Evolutionary conservation across 1,284 basidiomycete species (phyloP), one percentile per base, ranked within the genome.

Genomic region (Malassezia psittaci): DNA sequence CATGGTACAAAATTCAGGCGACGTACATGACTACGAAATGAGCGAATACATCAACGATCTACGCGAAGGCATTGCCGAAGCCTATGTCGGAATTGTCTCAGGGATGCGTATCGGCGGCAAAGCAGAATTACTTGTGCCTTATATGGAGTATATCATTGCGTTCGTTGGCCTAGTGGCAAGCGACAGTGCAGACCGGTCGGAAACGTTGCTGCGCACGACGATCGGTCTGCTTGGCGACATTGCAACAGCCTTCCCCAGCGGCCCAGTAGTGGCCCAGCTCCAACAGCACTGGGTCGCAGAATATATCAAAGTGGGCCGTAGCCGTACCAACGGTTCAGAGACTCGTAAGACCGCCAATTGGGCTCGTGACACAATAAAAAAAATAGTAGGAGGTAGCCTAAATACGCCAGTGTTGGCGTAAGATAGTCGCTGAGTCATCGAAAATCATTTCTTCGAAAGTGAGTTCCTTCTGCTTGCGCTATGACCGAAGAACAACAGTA

Each of bases 51-150:
- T 96, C 57, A 83, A 83, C 60, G 83, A 83, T 51, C 81, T 99
- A 60, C 84, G 93, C 38, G 93, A 98, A 74, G 89, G 90, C 42
- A 96, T 99, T 63, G 79, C 96, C 39, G 94, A 98, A 76, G 91
- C 93, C 3, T 96, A 96, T 72, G 91, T 88, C 9, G 91, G 94
- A 45, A 87, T 96, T 62, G 84, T 96, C 57, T 86, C 88, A 44
- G 90, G 88, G 7, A 79, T 96, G 73, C 90, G 91, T 78, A 83
- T 83, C 62, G 86, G 85, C 5, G 82, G 85, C 37, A 85, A 88
- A 76, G 85, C 81, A 43, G 69, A 78, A 9, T 68, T 87, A 32
- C 80, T 96, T 54, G 78, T 89, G 33, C 82, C 85, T 12, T 84
- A 91, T 71, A 82, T 86, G 2, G 80, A 81, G 32, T 80, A 80